Percentiles rank a stretch among this genome's conserved stretches.
These are phyloP conservation scores for Mariannaea elegans DNA, from an alignment of 2,329 filamentous ascomycete genomes.

Conservation along the genomic window DNA sequence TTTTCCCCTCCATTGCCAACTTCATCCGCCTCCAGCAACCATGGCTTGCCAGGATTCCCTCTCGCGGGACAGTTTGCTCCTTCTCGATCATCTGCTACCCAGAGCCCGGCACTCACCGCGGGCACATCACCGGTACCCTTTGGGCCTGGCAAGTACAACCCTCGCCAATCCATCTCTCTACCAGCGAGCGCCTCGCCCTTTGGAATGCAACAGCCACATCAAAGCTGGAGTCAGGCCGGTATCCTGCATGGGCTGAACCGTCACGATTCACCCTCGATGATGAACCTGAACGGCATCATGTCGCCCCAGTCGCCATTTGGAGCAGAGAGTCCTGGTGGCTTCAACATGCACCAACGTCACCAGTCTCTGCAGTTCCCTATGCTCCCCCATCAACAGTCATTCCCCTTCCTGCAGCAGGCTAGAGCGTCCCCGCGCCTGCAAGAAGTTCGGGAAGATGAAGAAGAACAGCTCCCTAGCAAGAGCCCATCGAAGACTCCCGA, in stretches of 20 bases:
- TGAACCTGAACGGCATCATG: conserved; percentile 62
- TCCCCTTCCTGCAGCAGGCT: conserved; percentile 63
- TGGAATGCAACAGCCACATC: conserved; percentile 70
- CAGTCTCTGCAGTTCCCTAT: conserved; percentile 68
- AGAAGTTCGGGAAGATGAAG: conserved; percentile 74
- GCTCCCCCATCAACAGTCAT: conserved; percentile 64
- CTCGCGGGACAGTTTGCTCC: conserved; percentile 69
- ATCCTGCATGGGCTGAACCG: conserved; percentile 62
- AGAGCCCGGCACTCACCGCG: conserved; percentile 71
- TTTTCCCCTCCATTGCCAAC: conserved; percentile 87
- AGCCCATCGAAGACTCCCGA: conserved; percentile 65
- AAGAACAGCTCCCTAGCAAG: conserved; percentile 67
- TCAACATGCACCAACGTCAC: conserved; percentile 63
- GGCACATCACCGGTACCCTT: conserved; percentile 79
- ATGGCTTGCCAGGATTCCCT: conserved; percentile 61
- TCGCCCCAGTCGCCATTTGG: conserved; percentile 73
- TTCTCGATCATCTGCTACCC: conserved; percentile 65
- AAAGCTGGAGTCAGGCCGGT: conserved; percentile 66
- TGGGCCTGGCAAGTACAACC: conserved; percentile 68
- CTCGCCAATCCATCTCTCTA: conserved; percentile 77
- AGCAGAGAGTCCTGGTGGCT: conserved; percentile 56
- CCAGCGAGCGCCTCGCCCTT: conserved; percentile 72
- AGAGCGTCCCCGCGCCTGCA: conserved; percentile 71
- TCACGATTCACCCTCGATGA: conserved; percentile 71
- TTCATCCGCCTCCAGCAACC: conserved; percentile 79